Evolutionary conservation across 805 yeast genomes (phyloP).

Genomic region (Priceomyces castillae): DNA sequence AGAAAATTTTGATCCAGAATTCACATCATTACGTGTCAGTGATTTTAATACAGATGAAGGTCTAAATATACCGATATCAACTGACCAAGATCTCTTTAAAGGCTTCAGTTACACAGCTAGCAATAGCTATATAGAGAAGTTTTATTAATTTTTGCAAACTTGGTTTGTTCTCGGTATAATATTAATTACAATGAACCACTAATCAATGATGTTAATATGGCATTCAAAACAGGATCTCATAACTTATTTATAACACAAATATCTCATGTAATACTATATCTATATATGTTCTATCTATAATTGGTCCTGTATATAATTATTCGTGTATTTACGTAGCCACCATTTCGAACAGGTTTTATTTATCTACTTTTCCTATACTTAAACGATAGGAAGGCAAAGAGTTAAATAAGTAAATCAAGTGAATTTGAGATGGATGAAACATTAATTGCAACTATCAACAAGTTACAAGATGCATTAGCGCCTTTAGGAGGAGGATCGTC

Average conservation of each 20-base stretch:
- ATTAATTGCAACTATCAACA: slow-evolving; percentile 80
- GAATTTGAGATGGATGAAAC: slow-evolving; percentile 65
- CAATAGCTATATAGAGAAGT: slow-evolving; percentile 25
- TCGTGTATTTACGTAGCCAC: background rate
- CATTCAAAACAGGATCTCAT: too few relatives aligned
- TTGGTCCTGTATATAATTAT: background rate
- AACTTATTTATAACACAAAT: too few relatives aligned
- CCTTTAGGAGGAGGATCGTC: slow-evolving; percentile 87
- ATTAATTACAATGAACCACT: background rate
- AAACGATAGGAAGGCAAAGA: background rate
- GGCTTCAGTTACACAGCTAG: slow-evolving; percentile 37
- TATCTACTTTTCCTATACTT: background rate
- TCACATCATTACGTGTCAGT: slow-evolving; percentile 64
- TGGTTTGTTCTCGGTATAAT: background rate
- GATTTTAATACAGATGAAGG: slow-evolving; percentile 15
- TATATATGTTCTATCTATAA: background rate
- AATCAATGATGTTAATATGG: background rate
- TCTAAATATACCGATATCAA: slow-evolving; percentile 7
- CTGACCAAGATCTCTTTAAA: slow-evolving; percentile 13
- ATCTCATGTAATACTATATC: background rate
- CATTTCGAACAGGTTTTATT: background rate
- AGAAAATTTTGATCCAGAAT: slow-evolving; percentile 79
- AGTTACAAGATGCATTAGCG: slow-evolving; percentile 94
- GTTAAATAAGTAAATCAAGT: background rate
- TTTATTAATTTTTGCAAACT: slow-evolving; percentile 3